A percentile compares a stretch with the other conserved stretches of the same genome.
Evolutionary conservation across 176 grass and related monocot species (phyloP).

Genomic region (Cenchrus purpureus): DNA sequence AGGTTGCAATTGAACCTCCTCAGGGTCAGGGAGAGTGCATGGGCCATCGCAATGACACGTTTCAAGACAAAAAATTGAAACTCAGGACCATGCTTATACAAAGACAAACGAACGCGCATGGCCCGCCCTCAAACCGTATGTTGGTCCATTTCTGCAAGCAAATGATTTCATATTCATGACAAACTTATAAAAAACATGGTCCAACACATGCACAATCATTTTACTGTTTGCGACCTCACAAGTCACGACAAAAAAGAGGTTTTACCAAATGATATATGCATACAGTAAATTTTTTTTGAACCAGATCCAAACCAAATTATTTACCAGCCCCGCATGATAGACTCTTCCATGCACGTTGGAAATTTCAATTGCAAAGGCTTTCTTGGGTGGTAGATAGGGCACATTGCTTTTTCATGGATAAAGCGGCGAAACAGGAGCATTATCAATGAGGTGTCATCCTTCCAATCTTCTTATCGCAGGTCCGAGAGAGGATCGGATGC

Average conservation of each 20-base stretch:
- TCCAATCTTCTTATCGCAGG: slow-evolving; percentile 16
- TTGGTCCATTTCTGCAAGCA: slow-evolving; percentile 55
- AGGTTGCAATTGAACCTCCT: slow-evolving; percentile 32
- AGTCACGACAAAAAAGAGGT: slow-evolving; percentile 28
- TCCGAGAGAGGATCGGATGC: slow-evolving; percentile 50
- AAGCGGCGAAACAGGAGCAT: slow-evolving; percentile 37
- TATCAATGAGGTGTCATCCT: slow-evolving; percentile 23
- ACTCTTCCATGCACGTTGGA: slow-evolving; percentile 16
- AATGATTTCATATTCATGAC: slow-evolving; percentile 23
- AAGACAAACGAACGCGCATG: background rate
- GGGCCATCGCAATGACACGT: slow-evolving; percentile 30
- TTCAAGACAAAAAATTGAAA: slow-evolving; percentile 29
- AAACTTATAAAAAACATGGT: slow-evolving; percentile 16
- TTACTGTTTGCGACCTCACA: background rate
- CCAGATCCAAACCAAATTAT: slow-evolving; percentile 27
- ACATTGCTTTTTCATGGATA: slow-evolving; percentile 39
- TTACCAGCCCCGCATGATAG: slow-evolving; percentile 21
- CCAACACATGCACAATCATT: slow-evolving; percentile 1
- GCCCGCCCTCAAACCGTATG: slow-evolving; percentile 20
- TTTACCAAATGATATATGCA: background rate
- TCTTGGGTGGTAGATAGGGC: slow-evolving; percentile 14
- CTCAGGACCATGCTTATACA: slow-evolving; percentile 42
- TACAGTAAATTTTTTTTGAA: background rate
- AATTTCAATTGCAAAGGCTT: slow-evolving; percentile 23
- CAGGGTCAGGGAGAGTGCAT: background rate